A percentile compares a stretch with the other conserved stretches of the same genome.
These are phyloP conservation scores for Acer yangbiense DNA, from an alignment of 345 rosid species.

Conservation along the genomic window DNA sequence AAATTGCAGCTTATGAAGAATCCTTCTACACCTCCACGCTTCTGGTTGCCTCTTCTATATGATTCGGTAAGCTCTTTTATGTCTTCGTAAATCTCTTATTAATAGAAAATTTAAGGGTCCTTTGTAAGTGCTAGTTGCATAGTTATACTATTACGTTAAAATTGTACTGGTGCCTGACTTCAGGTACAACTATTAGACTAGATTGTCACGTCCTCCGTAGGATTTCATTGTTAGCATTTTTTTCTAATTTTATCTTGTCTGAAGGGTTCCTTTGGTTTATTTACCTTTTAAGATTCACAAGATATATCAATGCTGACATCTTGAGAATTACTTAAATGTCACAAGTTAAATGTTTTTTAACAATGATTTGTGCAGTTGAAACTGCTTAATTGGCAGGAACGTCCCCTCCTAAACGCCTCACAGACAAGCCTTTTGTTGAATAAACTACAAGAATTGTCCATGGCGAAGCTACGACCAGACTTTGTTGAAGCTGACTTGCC, in stretches of 20 bases:
- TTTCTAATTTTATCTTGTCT: not conserved
- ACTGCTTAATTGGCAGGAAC: constrained; percentile 73
- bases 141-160: too few species aligned
- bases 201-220: not conserved
- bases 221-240: not conserved
- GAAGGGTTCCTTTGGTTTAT: not conserved
- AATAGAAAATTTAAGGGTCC: constrained; percentile 5
- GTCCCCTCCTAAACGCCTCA: constrained; percentile 62
- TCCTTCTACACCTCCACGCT: constrained; percentile 85
- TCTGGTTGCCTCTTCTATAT: constrained; percentile 87
- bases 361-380: constrained; percentile 56
- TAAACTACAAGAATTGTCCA: constrained; percentile 78
- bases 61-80: constrained; percentile 65
- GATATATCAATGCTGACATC: not conserved
- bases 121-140: not conserved
- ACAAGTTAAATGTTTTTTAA: not conserved
- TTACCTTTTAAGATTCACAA: not conserved
- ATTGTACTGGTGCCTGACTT: not conserved
- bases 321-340: not conserved
- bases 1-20: constrained; percentile 86
- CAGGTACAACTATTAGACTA: too few species aligned
- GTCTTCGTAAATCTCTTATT: not conserved
- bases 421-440: constrained; percentile 77
- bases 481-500: constrained; percentile 65
- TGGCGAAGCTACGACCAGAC: constrained; percentile 73